Conservation (phyloP, 2,329 filamentous ascomycete species). For the Epicoccum nigrum region DNA sequence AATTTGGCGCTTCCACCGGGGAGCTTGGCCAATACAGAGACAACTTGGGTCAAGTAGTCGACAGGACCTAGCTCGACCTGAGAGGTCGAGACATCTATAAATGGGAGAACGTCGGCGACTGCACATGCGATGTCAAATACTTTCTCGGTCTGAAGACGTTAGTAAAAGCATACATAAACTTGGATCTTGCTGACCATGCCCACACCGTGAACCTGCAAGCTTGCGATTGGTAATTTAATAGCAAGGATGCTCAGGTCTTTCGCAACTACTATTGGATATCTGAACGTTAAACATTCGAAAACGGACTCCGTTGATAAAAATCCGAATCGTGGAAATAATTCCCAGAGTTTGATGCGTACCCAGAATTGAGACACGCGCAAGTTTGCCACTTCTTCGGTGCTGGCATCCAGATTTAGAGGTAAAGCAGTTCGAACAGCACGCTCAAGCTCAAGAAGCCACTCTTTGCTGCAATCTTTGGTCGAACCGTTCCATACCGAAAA, state of each 20-base stretch:
- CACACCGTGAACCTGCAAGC: constrained; percentile 36
- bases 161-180: constrained; percentile 4
- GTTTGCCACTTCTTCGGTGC: constrained; percentile 62
- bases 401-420: constrained; percentile 58
- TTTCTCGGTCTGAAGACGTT: constrained; percentile 30
- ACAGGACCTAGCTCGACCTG: constrained; percentile 24
- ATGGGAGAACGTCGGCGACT: constrained; percentile 35
- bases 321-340: constrained; percentile 63
- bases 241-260: constrained; percentile 61
- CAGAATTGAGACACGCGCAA: constrained; percentile 67
- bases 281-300: constrained; percentile 65
- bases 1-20: constrained; percentile 34
- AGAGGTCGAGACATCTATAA: constrained; percentile 20
- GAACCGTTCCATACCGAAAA: constrained; percentile 71
- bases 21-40: constrained; percentile 27
- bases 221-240: constrained; percentile 29
- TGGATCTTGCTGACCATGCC: constrained; percentile 30
- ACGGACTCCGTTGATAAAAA: constrained; percentile 55
- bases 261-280: constrained; percentile 67
- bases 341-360: constrained; percentile 69
- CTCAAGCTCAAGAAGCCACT: constrained; percentile 64
- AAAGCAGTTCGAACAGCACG: constrained; percentile 66
- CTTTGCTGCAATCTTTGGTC: constrained; percentile 61
- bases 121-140: constrained; percentile 42
- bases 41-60: constrained; percentile 29